Evolutionary conservation across 306 rosid species (phyloP), one percentile per base, ranked within the genome.

Genomic region (Lathyrus sativus): DNA sequence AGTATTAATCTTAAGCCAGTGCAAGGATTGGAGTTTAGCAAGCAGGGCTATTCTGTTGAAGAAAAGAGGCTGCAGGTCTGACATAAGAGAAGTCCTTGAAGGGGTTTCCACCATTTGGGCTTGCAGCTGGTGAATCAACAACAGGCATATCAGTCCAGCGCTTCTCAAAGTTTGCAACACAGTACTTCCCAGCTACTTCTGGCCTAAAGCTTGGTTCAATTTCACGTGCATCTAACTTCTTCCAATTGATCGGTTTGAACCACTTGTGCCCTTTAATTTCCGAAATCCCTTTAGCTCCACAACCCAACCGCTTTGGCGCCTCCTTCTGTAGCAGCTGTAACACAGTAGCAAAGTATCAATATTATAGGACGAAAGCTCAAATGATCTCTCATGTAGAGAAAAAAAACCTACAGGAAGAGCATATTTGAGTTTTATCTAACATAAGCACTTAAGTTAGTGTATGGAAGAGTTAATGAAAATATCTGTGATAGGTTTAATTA

Each of bases 131-230:
- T 0, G 98, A 92, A 70, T 78, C 96, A 7, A 79, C 88, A 7
- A 92, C 74, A 1, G 98, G 84, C 98, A 92, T 92, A 31, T 92
- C 96, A 1, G 98, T 92, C 98, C 96, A 92, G 70, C 86, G 79
- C 81, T 86, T 89, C 54, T 89, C 98, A 65, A 92, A 92, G 89
- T 92, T 92, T 70, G 98, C 96, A 48, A 92, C 84, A 66, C 98
- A 92, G 42, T 85, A 79, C 82, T 28, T 85, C 35, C 98, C 98
- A 0, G 96, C 88, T 38, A 92, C 95, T 2, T 88, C 89, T 8
- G 98, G 98, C 24, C 93, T 78, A 64, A 92, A 89, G 84, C 96
- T 89, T 9, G 98, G 98, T 49, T 86, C 87, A 70, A 92, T 83
- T 81, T 85, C 87, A 11, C 98, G 80, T 13, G 71, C 75, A 44